Conservation (phyloP, 345 rosid species). For the Psidium guajava region DNA sequence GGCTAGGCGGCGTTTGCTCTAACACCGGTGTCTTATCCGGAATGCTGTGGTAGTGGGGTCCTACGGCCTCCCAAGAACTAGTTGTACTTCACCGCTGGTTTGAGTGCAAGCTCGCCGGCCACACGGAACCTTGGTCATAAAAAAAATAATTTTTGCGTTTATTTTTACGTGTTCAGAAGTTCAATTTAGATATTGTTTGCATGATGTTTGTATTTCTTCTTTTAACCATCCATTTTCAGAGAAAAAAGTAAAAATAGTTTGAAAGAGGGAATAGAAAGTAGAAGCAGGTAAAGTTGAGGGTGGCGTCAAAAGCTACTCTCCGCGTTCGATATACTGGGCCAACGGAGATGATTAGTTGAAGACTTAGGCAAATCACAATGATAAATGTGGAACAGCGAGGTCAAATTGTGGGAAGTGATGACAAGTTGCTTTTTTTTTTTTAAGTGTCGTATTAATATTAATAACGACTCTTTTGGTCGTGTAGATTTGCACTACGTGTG, state of each 20-base stretch:
- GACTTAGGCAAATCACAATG: not conserved
- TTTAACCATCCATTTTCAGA: not conserved
- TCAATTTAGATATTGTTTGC: not conserved
- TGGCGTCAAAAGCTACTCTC: not conserved
- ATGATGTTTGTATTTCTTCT: not conserved
- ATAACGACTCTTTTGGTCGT: not conserved
- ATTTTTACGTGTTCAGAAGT: not conserved
- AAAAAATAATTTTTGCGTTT: not conserved
- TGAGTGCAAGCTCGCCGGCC: too few relatives aligned
- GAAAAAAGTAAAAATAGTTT: not conserved
- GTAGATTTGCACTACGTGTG: slow-evolving; percentile 40
- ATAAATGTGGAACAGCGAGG: not conserved
- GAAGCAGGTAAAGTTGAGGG: not conserved
- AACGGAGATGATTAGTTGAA: not conserved
- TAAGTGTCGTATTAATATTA: slow-evolving; percentile 6
- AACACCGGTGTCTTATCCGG: too few relatives aligned
- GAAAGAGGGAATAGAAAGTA: not conserved
- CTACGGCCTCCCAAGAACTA: too few relatives aligned
- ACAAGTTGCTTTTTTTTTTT: not conserved
- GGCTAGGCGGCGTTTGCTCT: too few relatives aligned
- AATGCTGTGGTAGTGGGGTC: too few relatives aligned
- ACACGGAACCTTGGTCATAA: too few relatives aligned
- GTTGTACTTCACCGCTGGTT: too few relatives aligned
- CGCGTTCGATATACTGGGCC: not conserved
- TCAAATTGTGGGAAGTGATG: not conserved